Base-by-base conservation (phyloP, 179 eudicot species). In the Silene coronaria region DNA sequence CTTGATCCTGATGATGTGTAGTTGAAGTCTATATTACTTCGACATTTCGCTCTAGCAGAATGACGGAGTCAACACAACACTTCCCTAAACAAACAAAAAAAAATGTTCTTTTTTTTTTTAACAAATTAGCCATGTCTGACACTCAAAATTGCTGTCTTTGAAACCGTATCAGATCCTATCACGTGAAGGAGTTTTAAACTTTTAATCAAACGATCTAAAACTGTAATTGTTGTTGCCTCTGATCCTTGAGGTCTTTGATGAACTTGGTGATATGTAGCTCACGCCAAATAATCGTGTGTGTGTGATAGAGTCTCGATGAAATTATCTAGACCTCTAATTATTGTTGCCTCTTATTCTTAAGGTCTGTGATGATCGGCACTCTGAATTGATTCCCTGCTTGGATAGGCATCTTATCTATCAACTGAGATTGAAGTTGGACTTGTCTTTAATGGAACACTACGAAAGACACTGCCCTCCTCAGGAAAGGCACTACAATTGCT, bases 391-490 rank as follows among this genome's bases (percentile, higher is more conserved):
- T 66, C 98, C 98, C 19, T 94, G 98, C 80, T 84, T 94, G 73
- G 98, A 94, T 79, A 89, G 98, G 79, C 79, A 94, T 85, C 94
- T 92, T 64, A 94, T 94, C 67, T 94, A 94, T 80, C 98, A 94
- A 84, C 82, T 89, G 87, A 86, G 98, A 79, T 86, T 94, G 84
- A 94, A 94, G 85, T 83, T 92, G 89, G 98, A 94, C 86, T 84
- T 94, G 58, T 84, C 97, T 80, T 62, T 94, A 86, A 94, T 94
- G 98, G 98, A 94, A 84, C 98, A 94, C 85, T 94, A 94, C 71
- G 98, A 94, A 84, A 90, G 98, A 78, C 98, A 94, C 81, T 94
- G 98, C 76, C 98, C 97, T 73, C 88, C 90, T 36, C 91, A 89
- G 75, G 98, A 94, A 86, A 91, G 98, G 83, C 87, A 92, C 63